Evolutionary conservation across 306 rosid genomes (phyloP), one percentile per base, ranked within the genome.

Genomic region (Abrus pulchellus): DNA sequence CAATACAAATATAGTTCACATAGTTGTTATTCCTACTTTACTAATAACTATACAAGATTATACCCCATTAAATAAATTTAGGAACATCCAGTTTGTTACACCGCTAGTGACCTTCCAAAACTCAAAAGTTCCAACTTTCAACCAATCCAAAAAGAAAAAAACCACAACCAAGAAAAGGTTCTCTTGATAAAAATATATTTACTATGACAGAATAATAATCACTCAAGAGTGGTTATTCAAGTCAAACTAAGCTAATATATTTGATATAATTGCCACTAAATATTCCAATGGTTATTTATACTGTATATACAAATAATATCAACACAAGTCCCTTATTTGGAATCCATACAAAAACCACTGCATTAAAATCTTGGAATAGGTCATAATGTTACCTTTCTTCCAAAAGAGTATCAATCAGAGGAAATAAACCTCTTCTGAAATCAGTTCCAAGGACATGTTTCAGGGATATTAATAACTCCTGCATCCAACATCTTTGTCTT

Each of bases 371-470:
- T 75, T 45, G 68, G 54, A 53, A 47, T 56, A 70, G 73, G 34
- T 77, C 75, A 79, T 56, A 75, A 38, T 10, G 55, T 85, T 90
- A 96, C 99, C 97, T 93, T 87, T 93, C 98, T 83, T 96, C 98
- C 90, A 93, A 76, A 49, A 96, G 90, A 5, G 97, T 96, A 83
- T 96, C 99, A 78, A 96, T 93, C 84, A 96, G 80, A 47, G 99
- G 99, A 93, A 96, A 96, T 85, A 96, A 92, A 52, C 99, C 99
- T 87, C 98, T 89, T 87, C 96, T 92, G 83, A 92, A 93, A 86
- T 96, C 99, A 6, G 98, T 93, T 85, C 99, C 99, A 79, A 96
- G 99, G 81, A 96, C 98, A 89, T 93, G 99, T 84, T 96, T 96
- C 78, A 93, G 88, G 60, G 99, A 93, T 49, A 96, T 94, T 76